phyloP scores from a whole-genome alignment of 2,329 filamentous ascomycete species.

The Sclerotiophoma versabilis region DNA sequence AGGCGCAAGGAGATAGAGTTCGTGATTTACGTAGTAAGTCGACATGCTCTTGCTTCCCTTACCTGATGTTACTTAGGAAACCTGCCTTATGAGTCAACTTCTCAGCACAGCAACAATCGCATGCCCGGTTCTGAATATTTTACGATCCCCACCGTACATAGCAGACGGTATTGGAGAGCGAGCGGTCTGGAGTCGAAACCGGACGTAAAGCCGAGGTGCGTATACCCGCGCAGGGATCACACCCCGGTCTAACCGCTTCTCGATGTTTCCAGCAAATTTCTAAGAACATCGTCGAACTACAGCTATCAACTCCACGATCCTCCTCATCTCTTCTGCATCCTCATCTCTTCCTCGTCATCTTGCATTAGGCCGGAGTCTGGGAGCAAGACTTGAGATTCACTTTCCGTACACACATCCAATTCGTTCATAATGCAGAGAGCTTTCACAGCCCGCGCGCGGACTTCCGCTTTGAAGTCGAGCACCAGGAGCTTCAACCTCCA shows the following conservation, averaged over 20 bases:
- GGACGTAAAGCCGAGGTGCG: constrained; percentile 16
- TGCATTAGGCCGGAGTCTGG: constrained; percentile 48
- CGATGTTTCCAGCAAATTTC: constrained; percentile 30
- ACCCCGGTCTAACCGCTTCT: constrained; percentile 22
- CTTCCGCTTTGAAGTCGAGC: constrained; percentile 76
- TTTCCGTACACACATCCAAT: constrained; percentile 28
- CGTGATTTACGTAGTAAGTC: too few species aligned
- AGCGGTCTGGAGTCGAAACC: constrained; percentile 7
- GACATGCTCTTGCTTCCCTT: too few species aligned
- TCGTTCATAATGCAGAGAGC: constrained; percentile 87
- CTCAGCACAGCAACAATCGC: too few species aligned
- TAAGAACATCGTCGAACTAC: constrained; percentile 21
- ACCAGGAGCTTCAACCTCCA: constrained; percentile 72
- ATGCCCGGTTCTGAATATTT: too few species aligned
- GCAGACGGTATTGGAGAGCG: neutral
- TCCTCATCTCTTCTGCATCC: constrained; percentile 24
- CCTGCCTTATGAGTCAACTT: too few species aligned
- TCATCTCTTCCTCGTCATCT: constrained; percentile 39
- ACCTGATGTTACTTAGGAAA: too few species aligned
- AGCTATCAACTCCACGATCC: constrained; percentile 31
- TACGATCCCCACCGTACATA: too few species aligned
- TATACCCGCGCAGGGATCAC: constrained; percentile 14
- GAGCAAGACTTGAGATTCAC: constrained; percentile 41
- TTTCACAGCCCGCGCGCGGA: constrained; percentile 80
- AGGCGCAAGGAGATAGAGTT: too few species aligned